Evolutionary conservation across 106 monocot genomes (phyloP).

Genomic region (Gastrodia elata): DNA sequence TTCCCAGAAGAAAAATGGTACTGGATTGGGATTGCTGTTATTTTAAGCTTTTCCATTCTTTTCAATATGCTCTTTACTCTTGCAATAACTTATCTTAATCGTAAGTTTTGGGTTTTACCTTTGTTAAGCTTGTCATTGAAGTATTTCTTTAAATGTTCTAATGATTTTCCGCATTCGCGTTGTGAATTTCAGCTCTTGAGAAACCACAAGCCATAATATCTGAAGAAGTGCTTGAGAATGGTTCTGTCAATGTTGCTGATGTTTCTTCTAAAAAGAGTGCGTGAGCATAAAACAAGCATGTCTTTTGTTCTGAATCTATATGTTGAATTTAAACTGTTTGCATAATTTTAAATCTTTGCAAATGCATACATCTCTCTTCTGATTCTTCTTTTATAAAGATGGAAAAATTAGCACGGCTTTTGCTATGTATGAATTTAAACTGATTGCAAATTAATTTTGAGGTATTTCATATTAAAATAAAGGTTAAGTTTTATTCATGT

Average conservation of each 20-base stretch:
- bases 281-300: not conserved
- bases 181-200: conserved; percentile 19
- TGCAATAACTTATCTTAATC: conserved; percentile 62
- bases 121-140: not conserved
- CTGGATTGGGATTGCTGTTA: conserved; percentile 72
- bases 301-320: not conserved
- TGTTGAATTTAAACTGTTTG: not conserved
- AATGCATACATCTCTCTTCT: no score
- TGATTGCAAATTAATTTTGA: no score
- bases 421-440: no score
- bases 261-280: not conserved
- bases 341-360: not conserved
- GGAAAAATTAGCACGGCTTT: no score
- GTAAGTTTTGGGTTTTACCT: conserved; percentile 28
- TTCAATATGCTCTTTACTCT: conserved; percentile 84
- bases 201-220: conserved; percentile 47
- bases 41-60: conserved; percentile 59
- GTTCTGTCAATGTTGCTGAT: not conserved
- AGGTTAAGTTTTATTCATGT: no score
- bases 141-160: not conserved
- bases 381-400: no score
- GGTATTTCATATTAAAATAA: no score
- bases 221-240: conserved; percentile 22
- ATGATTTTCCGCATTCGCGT: not conserved
- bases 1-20: conserved; percentile 54